Conservation (phyloP, 2,329 filamentous ascomycete genomes). For the Stemphylium lycopersici region DNA sequence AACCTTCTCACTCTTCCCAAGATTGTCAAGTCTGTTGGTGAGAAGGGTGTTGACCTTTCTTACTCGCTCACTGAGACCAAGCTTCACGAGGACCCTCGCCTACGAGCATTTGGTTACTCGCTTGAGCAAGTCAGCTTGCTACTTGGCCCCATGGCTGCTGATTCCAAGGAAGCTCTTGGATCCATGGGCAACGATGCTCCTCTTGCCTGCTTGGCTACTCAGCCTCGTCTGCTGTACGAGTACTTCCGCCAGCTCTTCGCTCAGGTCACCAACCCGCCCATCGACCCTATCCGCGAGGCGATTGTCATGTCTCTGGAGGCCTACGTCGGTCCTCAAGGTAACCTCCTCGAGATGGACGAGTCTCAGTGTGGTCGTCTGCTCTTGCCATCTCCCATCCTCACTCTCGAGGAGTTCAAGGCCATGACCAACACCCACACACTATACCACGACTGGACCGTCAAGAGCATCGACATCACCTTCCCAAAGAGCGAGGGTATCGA, state of each 20-base stretch:
- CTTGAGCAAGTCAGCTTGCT: slow-evolving; percentile 93
- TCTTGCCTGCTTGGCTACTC: slow-evolving; percentile 86
- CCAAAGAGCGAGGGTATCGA: slow-evolving; percentile 80
- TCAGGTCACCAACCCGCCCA: slow-evolving; percentile 96
- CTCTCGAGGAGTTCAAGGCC: slow-evolving; percentile 88
- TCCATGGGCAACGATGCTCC: slow-evolving; percentile 99
- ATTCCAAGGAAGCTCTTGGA: slow-evolving; percentile 94
- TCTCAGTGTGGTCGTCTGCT: slow-evolving; percentile 86
- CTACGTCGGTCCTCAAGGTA: slow-evolving; percentile 94
- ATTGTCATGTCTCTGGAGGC: slow-evolving; percentile 98
- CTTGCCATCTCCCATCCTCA: slow-evolving; percentile 86
- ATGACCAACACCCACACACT: slow-evolving; percentile 76
- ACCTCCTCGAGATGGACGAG: slow-evolving; percentile 90
- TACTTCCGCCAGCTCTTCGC: slow-evolving; percentile 98
- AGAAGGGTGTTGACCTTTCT: slow-evolving; percentile 67
- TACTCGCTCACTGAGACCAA: slow-evolving; percentile 70
- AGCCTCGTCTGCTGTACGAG: slow-evolving; percentile 87
- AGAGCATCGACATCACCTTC: slow-evolving; percentile 91
- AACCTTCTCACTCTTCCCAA: slow-evolving; percentile 82
- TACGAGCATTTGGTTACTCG: slow-evolving; percentile 91
- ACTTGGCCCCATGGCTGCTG: slow-evolving; percentile 92
- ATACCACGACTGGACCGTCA: slow-evolving; percentile 83
- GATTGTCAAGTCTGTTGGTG: slow-evolving; percentile 67
- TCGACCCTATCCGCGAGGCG: slow-evolving; percentile 94
- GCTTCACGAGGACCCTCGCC: slow-evolving; percentile 81